These are phyloP conservation scores for Pezicula carpinea DNA, from an alignment of 2,329 filamentous ascomycete genomes.

Conservation along the genomic window DNA sequence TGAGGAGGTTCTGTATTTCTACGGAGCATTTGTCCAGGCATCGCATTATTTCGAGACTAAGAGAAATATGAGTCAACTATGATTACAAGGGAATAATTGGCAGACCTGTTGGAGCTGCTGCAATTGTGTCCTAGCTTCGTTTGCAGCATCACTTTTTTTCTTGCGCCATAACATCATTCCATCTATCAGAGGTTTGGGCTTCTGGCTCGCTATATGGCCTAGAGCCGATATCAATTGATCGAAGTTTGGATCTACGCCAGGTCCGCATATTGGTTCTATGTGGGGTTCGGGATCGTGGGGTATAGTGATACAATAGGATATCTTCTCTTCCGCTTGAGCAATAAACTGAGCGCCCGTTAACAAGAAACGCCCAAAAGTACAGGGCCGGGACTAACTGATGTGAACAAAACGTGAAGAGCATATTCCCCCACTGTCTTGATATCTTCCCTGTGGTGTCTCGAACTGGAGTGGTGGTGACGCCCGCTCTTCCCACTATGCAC, in stretches of 20 bases:
- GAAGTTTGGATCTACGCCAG: constrained; percentile 80
- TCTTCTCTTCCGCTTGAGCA: constrained; percentile 91
- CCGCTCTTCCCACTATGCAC: constrained; percentile 66
- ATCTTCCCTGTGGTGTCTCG: constrained; percentile 65
- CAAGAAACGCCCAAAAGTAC: constrained; percentile 7
- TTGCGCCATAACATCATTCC: constrained; percentile 98
- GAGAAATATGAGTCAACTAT: constrained; percentile 21
- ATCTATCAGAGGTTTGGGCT: constrained; percentile 92
- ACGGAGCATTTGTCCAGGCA: constrained; percentile 44
- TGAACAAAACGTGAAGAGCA: constrained; percentile 93
- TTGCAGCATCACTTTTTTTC: constrained; percentile 85
- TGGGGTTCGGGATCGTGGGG: constrained; percentile 76
- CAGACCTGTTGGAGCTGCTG: constrained; percentile 38
- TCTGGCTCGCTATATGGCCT: constrained; percentile 89
- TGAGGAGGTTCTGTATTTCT: constrained; percentile 67
- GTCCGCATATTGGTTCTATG: constrained; percentile 86
- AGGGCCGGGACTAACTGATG: constrained; percentile 56
- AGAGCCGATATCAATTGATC: constrained; percentile 92
- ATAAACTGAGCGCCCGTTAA: constrained; percentile 63
- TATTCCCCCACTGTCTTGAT: constrained; percentile 96
- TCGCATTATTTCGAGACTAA: constrained; percentile 2
- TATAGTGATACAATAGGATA: constrained; percentile 79
- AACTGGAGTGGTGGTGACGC: constrained; percentile 62
- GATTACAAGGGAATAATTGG: neutral
- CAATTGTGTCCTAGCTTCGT: constrained; percentile 56